These are phyloP conservation scores for Lentinula boryana DNA, from an alignment of 768 basidiomycete genomes.

Conservation along the genomic window DNA sequence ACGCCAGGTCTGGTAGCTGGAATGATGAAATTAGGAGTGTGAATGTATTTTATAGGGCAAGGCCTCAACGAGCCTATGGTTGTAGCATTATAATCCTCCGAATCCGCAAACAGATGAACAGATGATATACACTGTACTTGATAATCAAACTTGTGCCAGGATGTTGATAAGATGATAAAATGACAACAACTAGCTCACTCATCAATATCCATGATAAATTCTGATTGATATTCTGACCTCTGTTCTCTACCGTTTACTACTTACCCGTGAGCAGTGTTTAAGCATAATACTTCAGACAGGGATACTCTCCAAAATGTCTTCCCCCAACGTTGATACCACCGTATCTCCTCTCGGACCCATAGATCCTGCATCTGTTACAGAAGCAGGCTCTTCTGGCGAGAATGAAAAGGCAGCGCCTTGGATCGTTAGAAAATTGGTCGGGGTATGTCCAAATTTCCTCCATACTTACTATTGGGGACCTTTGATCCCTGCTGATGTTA, in stretches of 20 bases:
- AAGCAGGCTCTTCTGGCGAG: constrained; percentile 32
- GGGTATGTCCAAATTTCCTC: constrained; percentile 31
- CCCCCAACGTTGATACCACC: neutral
- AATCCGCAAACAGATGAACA: neutral
- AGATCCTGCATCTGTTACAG: constrained; percentile 38
- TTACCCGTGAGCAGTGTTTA: too few species aligned
- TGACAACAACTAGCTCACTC: too few species aligned
- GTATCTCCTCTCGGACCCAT: constrained; percentile 42
- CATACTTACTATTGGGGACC: neutral
- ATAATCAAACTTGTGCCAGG: too few species aligned
- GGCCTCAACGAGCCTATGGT: constrained; percentile 55
- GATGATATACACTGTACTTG: neutral
- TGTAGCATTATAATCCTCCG: neutral
- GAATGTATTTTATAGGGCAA: constrained; percentile 12
- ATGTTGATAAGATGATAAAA: too few species aligned
- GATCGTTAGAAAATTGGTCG: constrained; percentile 60
- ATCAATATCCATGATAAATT: too few species aligned
- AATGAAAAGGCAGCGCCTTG: constrained; percentile 53
- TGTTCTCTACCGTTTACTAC: too few species aligned
- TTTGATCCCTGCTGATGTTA: neutral
- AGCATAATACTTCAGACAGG: too few species aligned
- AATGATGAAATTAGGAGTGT: constrained; percentile 3
- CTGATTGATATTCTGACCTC: too few species aligned
- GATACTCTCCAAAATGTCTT: neutral
- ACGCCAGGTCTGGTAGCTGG: constrained; percentile 5